Base-by-base conservation (phyloP, 495 filamentous ascomycete species). In the Bacidia rubella region DNA sequence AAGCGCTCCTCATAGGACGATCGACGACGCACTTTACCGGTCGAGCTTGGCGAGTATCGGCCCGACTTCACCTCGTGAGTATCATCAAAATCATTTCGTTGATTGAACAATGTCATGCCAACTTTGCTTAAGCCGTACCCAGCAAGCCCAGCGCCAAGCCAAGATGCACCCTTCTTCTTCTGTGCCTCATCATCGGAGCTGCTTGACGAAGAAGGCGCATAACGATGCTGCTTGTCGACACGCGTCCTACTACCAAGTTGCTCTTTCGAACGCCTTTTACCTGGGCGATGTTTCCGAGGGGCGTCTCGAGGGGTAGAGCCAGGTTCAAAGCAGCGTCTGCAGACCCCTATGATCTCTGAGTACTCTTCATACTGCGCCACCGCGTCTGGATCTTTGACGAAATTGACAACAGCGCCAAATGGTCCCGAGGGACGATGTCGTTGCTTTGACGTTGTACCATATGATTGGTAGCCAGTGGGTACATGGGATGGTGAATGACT, bases 351-450 rank as follows among this genome's bases (percentile, higher is more conserved):
- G 47, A 75, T 70, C 60, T 87, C 81, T 2, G 82, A 83, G 55
- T 86, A 87, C 58, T 83, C 80, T 63, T 87, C 83, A 59, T 81
- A 86, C 54, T 75, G 75, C 4, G 72, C 77, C 2, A 86, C 79
- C 11, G 77, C 83, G 56, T 87, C 79, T 1, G 77, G 71, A 53
- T 85, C 81, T 46, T 75, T 75, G 75, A 79, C 82, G 58, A 81
- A 83, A 54, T 82, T 74, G 17, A 79, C 67, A 29, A 83, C 68
- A 38, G 72, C 77, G 32, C 66, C 66, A 7, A 85, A 57, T 3
- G 81, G 75, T 2, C 77, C 77, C 25, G 67, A 67, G 26, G 76
- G 77, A 17, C 66, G 70, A 40, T 70, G 68, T 47, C 68, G 65
- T 45, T 74, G 66, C 32, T 68, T 73, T 54, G 74, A 63, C 3